Base-by-base conservation (phyloP, 352 stramenopile genomes). In the Aphanomyces cochlioides region DNA sequence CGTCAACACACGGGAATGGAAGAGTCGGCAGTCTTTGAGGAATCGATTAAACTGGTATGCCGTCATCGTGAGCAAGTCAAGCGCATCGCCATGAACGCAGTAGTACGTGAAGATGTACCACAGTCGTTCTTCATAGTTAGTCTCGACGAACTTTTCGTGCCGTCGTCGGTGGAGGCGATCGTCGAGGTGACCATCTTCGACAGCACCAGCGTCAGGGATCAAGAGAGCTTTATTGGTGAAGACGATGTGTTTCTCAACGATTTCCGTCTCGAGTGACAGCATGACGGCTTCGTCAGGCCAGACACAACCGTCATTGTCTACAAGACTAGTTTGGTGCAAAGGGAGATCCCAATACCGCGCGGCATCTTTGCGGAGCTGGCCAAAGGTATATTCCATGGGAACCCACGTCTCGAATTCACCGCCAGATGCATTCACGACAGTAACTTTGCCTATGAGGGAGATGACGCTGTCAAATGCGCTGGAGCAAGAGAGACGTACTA, bases 81-180 rank as follows among this genome's bases (percentile, higher is more conserved):
- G 81, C 38, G 80, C 84, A 63, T 91, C 85, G 36, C 85, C 85
- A 40, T 87, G 86, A 13, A 90, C 80, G 45, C 85, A 93, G 70
- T 93, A 93, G 74, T 85, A 90, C 7, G 84, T 90, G 47, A 91
- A 93, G 34, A 93, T 83, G 47, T 77, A 74, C 85, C 85, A 93
- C 0, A 93, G 69, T n/a, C 88, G 76, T 71, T 89, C 78, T 1
- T 88, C 79, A n/a, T 80, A 74, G 38, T 81, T 72, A 3, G 45
- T 43, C 19, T 61, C 28, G 6, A 61, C 34, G n/a, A 61, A 41
- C 21, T 28, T 8, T 17, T 61, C 28, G 13, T 61, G 54, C 15
- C 6, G 54, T 12, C 12, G 34, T 6, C 28, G 13, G 5, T 40
- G 54, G 7, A 13, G 7, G 2, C 7, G 17, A 39, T 13, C 10